Evolutionary conservation across 768 basidiomycete genomes (phyloP).

Genomic region (Boletus reticuloceps): DNA sequence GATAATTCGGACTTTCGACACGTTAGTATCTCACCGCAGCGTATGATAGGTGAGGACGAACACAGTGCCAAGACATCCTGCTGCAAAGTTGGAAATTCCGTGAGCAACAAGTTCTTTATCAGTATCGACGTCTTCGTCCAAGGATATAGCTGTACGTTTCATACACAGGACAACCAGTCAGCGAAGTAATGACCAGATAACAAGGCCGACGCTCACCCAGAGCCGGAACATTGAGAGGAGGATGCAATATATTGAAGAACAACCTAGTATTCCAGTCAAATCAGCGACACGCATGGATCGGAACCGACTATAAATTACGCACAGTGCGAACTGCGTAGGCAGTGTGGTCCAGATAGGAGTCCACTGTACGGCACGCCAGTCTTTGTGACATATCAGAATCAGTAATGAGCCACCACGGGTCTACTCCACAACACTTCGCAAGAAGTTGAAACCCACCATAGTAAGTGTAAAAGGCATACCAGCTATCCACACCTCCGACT

Average conservation of each 20-base stretch:
- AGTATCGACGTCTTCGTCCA: constrained; percentile 86
- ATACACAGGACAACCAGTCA: neutral
- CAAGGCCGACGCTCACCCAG: constrained; percentile 48
- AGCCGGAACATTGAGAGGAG: constrained; percentile 87
- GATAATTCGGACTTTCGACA: constrained; percentile 66
- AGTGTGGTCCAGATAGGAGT: constrained; percentile 74
- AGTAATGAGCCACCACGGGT: neutral
- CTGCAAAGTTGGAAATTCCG: constrained; percentile 84
- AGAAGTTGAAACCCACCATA: constrained; percentile 61
- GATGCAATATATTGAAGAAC: constrained; percentile 84
- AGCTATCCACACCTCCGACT: constrained; percentile 38
- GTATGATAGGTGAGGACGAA: constrained; percentile 35
- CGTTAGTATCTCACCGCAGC: neutral
- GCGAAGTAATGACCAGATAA: neutral
- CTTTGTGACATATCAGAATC: constrained; percentile 33
- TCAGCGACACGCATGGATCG: constrained; percentile 5
- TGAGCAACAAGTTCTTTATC: constrained; percentile 92
- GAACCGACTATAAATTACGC: constrained; percentile 30
- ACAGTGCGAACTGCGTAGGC: constrained; percentile 93
- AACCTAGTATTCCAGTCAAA: constrained; percentile 44
- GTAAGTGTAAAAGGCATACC: constrained; percentile 87
- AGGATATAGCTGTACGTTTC: constrained; percentile 66
- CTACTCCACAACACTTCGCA: neutral
- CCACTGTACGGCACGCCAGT: constrained; percentile 59
- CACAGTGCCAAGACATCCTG: constrained; percentile 81